Percentiles rank a stretch among this genome's conserved stretches.
Evolutionary conservation across 2,329 filamentous ascomycete genomes (phyloP).

Genomic region (Nemania serpens): DNA sequence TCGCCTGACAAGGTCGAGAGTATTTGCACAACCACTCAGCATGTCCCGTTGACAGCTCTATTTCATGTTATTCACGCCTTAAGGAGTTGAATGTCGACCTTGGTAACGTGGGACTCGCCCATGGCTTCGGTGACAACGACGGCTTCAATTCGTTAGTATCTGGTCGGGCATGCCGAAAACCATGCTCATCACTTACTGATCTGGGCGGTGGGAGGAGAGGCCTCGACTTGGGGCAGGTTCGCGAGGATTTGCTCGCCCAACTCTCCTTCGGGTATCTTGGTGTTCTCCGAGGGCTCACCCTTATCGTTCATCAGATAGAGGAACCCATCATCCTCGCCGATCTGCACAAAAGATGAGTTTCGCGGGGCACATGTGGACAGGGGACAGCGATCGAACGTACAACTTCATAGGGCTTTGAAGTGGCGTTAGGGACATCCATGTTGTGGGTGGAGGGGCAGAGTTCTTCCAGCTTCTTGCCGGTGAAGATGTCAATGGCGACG

Average conservation of each 20-base stretch:
- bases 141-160: slow-evolving; percentile 56
- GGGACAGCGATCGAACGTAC: slow-evolving; percentile 3
- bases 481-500: slow-evolving; percentile 98
- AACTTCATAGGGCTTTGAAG: slow-evolving; percentile 84
- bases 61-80: not conserved
- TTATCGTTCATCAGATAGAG: slow-evolving; percentile 90
- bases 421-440: slow-evolving; percentile 98
- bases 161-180: not conserved
- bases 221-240: slow-evolving; percentile 83
- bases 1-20: slow-evolving; percentile 6
- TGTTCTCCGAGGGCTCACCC: slow-evolving; percentile 90
- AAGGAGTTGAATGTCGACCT: slow-evolving; percentile 68
- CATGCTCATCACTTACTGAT: not conserved
- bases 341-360: slow-evolving; percentile 53
- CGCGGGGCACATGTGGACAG: not conserved
- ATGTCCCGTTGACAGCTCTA: slow-evolving; percentile 11
- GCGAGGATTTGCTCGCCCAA: slow-evolving; percentile 86
- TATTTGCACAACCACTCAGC: slow-evolving; percentile 7
- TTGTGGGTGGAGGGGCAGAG: slow-evolving; percentile 96
- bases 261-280: slow-evolving; percentile 89
- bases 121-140: slow-evolving; percentile 93
- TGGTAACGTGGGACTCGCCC: slow-evolving; percentile 91
- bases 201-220: slow-evolving; percentile 65
- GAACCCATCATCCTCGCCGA: slow-evolving; percentile 85
- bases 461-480: slow-evolving; percentile 99